Evolutionary conservation across 768 basidiomycete genomes (phyloP).

Genomic region (Neoboletus magnificus): DNA sequence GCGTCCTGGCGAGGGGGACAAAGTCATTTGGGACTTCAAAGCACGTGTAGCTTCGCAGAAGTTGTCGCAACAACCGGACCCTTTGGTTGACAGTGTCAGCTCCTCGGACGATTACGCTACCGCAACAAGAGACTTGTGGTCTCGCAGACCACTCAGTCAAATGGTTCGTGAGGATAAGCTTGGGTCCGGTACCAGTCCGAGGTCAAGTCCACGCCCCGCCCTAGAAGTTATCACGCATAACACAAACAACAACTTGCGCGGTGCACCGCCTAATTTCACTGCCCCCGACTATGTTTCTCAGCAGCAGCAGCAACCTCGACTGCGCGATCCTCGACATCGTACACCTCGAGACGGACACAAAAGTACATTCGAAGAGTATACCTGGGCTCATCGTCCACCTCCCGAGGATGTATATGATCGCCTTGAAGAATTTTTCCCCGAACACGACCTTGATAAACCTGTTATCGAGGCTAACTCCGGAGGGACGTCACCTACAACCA

Average conservation of each 20-base stretch:
- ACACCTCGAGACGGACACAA: conserved; percentile 28
- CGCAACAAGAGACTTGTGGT: conserved; percentile 30
- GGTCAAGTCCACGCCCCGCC: conserved; percentile 25
- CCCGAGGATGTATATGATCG: conserved; percentile 92
- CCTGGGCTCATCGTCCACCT: conserved; percentile 88
- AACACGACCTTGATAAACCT: conserved; percentile 93
- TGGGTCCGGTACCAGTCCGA: conserved; percentile 14
- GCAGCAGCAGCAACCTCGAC: conserved; percentile 11
- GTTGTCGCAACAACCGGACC: conserved; percentile 15
- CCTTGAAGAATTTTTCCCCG: conserved; percentile 93
- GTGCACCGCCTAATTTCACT: conserved; percentile 18
- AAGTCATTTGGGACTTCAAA: conserved; percentile 29
- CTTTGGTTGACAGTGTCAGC: conserved; percentile 18
- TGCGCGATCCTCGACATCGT: conserved; percentile 23
- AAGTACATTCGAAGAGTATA: conserved; percentile 63
- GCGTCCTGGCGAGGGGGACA: conserved; percentile 32
- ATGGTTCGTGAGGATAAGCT: conserved; percentile 20
- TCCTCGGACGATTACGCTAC: conserved; percentile 31
- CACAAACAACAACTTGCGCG: conserved; percentile 12
- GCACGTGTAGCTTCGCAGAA: conserved; percentile 16
- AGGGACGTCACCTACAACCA: conserved; percentile 70
- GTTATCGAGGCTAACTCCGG: conserved; percentile 85
- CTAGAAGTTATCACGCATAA: conserved; percentile 31
- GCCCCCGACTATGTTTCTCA: conserved; percentile 17
- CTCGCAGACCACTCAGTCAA: conserved; percentile 32